phyloP scores from a whole-genome alignment of 2,329 filamentous ascomycete species.

The Mycosphaerella sp. region DNA sequence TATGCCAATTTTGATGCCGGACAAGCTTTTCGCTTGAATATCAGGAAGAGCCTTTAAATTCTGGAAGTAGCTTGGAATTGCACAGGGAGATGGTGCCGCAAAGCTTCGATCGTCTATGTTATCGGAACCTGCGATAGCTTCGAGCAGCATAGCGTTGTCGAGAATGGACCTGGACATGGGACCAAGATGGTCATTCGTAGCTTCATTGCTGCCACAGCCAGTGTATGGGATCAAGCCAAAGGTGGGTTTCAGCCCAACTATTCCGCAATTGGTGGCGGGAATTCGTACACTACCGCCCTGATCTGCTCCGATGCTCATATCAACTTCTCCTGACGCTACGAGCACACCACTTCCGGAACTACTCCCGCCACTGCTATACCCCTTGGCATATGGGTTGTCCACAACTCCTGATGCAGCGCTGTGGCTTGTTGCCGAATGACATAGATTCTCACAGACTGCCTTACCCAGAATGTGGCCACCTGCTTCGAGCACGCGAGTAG shows the following conservation, averaged over 20 bases:
- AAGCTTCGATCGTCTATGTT: slow-evolving; percentile 40
- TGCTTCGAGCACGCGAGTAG: slow-evolving; percentile 40
- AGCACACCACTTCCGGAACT: slow-evolving; percentile 42
- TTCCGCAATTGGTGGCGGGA: slow-evolving; percentile 36
- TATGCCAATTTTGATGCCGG: not conserved
- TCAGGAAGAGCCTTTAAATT: slow-evolving; percentile 24
- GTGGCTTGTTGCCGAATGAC: slow-evolving; percentile 22
- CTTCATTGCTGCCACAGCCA: slow-evolving; percentile 40
- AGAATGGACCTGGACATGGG: slow-evolving; percentile 43
- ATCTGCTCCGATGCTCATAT: slow-evolving; percentile 37
- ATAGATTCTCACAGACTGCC: slow-evolving; percentile 46
- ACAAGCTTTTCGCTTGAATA: not conserved
- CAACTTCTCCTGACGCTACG: slow-evolving; percentile 38
- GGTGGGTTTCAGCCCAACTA: slow-evolving; percentile 42
- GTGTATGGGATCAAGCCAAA: slow-evolving; percentile 49
- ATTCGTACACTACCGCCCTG: slow-evolving; percentile 38
- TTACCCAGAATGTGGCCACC: slow-evolving; percentile 43
- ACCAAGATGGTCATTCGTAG: slow-evolving; percentile 43
- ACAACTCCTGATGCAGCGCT: slow-evolving; percentile 31
- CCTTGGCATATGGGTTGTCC: slow-evolving; percentile 41
- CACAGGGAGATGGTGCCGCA: slow-evolving; percentile 29
- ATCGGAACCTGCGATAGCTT: slow-evolving; percentile 46
- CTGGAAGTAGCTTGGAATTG: slow-evolving; percentile 29
- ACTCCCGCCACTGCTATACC: slow-evolving; percentile 46
- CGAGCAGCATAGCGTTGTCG: slow-evolving; percentile 42